These are phyloP conservation scores for Vitis hybrid DNA, from an alignment of 177 flowering plant genomes.

Conservation along the genomic window DNA sequence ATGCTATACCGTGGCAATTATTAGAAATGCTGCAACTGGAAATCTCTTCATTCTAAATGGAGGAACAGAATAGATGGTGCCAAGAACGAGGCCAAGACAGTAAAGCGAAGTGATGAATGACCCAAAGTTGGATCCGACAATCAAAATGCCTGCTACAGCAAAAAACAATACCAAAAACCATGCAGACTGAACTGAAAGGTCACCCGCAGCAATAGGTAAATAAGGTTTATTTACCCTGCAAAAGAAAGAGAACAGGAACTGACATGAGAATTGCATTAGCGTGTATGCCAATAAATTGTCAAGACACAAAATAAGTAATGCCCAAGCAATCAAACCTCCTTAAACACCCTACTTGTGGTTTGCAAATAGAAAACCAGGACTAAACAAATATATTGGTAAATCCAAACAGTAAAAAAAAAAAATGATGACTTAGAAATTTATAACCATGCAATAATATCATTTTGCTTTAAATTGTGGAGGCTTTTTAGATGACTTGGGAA, in stretches of 20 bases:
- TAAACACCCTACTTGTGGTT: neutral
- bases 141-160: constrained; percentile 66
- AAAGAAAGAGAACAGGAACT: constrained; percentile 13
- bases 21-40: constrained; percentile 95
- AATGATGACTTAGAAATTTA: too few relatives aligned
- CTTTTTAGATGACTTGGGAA: too few relatives aligned
- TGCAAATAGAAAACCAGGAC: neutral
- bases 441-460: too few relatives aligned
- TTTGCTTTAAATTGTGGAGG: too few relatives aligned
- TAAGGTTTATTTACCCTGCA: constrained; percentile 98
- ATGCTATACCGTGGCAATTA: constrained; percentile 83
- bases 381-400: neutral
- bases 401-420: too few relatives aligned
- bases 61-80: constrained; percentile 97
- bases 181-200: constrained; percentile 89
- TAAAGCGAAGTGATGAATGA: constrained; percentile 87
- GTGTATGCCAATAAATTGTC: neutral
- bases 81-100: constrained; percentile 87
- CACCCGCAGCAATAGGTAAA: constrained; percentile 98
- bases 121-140: constrained; percentile 79
- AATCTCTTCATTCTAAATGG: constrained; percentile 95
- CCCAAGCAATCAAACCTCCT: neutral
- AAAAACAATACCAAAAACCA: constrained; percentile 86
- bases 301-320: neutral
- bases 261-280: neutral